These are phyloP conservation scores for Mycocentrospora acerina DNA, from an alignment of 2,329 filamentous ascomycete genomes.

Conservation along the genomic window DNA sequence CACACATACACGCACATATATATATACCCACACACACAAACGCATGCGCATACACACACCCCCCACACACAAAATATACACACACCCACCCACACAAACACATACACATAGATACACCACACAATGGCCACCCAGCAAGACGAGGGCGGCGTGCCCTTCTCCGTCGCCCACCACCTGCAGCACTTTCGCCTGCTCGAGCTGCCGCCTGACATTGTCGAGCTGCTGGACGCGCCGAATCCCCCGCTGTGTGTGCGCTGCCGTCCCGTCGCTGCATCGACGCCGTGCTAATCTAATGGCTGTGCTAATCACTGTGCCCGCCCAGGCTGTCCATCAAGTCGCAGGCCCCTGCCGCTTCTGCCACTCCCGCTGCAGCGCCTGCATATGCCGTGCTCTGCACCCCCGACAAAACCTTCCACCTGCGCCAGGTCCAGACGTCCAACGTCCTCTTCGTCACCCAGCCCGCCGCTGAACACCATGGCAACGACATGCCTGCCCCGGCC, in stretches of 20 bases:
- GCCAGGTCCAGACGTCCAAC: conserved; percentile 67
- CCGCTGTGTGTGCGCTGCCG: conserved; percentile 40
- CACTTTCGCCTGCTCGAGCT: conserved; percentile 63
- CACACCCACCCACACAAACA: too few relatives aligned
- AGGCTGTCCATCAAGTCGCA: conserved; percentile 43
- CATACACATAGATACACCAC: too few relatives aligned
- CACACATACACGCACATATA: too few relatives aligned
- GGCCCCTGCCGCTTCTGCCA: conserved; percentile 18
- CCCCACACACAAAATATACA: too few relatives aligned
- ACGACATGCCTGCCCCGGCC: conserved; percentile 34
- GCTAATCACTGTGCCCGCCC: conserved; percentile 13
- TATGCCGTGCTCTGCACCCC: conserved; percentile 62
- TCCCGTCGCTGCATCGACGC: conserved; percentile 15
- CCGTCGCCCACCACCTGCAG: conserved; percentile 50
- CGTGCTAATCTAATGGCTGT: neutral
- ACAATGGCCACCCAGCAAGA: conserved; percentile 50
- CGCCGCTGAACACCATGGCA: conserved; percentile 39
- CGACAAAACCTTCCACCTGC: conserved; percentile 59
- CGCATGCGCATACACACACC: too few relatives aligned
- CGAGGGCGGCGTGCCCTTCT: conserved; percentile 45
- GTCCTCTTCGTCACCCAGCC: conserved; percentile 58
- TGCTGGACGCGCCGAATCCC: conserved; percentile 53
- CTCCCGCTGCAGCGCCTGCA: conserved; percentile 36
- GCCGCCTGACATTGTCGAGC: conserved; percentile 57
- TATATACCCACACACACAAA: too few relatives aligned